Evolutionary conservation across 139 green algal genomes (phyloP), one percentile per base, ranked within the genome.

Genomic region (Chlamydomonas incerta): DNA sequence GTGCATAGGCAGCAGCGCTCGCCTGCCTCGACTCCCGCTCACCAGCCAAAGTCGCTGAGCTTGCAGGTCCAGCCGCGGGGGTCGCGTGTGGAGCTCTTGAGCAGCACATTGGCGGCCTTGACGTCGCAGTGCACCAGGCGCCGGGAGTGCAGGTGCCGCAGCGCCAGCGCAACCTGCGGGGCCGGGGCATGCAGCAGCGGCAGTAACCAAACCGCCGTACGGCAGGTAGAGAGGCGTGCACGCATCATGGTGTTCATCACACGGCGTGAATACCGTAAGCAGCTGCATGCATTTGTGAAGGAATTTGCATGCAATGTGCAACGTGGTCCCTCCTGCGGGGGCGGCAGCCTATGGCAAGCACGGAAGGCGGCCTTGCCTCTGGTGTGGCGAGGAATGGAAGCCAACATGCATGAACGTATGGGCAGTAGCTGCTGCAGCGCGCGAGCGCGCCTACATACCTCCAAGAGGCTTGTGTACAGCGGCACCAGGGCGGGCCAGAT

Each of bases 1-100:
- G 50, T 14, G 50, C 50, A 14, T 57, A 10, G 10, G 50, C 50
- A 10, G 50, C 50, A 14, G 11, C 50, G 11, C 50, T 10, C 50
- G 14, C 14, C 11, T 14, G 50, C 11, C 50, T 10, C 10, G 50
- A 57, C 55, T 26, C 17, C 11, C 11, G 20, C 68, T 31, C 34
- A 74, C 68, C 70, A 76, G 37, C 72, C 72, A 46, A 82, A 72
- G 58, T 82, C 74, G 28, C 28, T 55, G 34, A 82, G 58, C 58
- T 82, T 82, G 74, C 58, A 72, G 74, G 10, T 82, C 74, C 74
- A 82, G 58, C 74, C 74, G 55, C 74, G 57, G 31, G 35, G 35
- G 58, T 82, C 74, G 50, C 74, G 74, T 1, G 35, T 28, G 9
- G 34, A 41, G 60, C 35, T 41, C 58, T 72, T 58, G 72, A 80